Evolutionary conservation across 2,329 filamentous ascomycete species (phyloP).

Genomic region (Calonectria pteridis): DNA sequence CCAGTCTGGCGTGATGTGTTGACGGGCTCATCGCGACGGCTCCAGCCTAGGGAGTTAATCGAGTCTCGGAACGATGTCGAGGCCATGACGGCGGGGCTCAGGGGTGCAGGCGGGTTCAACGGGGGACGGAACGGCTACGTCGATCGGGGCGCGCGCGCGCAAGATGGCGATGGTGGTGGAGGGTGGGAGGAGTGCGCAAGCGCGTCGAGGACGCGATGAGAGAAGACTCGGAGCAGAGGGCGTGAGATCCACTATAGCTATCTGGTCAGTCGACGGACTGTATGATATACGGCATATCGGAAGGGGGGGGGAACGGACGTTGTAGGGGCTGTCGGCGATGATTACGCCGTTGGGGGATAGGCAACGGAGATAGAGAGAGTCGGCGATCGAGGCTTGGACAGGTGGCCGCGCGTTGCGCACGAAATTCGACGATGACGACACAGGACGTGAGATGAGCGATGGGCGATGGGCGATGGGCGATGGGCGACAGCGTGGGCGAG

Average conservation of each 20-base stretch:
- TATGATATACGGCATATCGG: constrained; percentile 37
- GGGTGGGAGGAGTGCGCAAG: constrained; percentile 33
- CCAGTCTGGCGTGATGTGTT: constrained; percentile 78
- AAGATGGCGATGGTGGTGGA: constrained; percentile 34
- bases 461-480: constrained; percentile 30
- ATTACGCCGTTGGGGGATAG: constrained; percentile 38
- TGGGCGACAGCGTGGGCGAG: constrained; percentile 11
- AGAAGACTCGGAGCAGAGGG: constrained; percentile 15
- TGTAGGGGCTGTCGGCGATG: constrained; percentile 27
- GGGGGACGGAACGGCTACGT: constrained; percentile 42
- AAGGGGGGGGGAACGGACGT: constrained; percentile 21
- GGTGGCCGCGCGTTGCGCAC: constrained; percentile 50
- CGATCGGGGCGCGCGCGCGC: constrained; percentile 38
- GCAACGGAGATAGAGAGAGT: constrained; percentile 25
- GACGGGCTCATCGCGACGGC: constrained; percentile 83
- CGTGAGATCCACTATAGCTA: constrained; percentile 24
- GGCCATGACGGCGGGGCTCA: constrained; percentile 70
- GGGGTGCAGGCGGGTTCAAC: constrained; percentile 37
- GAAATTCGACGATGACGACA: constrained; percentile 35
- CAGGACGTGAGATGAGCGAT: constrained; percentile 25
- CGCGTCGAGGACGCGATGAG: constrained; percentile 20
- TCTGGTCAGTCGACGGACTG: constrained; percentile 39
- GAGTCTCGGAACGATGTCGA: constrained; percentile 92
- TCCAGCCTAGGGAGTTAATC: constrained; percentile 96
- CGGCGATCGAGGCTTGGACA: constrained; percentile 39